phyloP scores from a whole-genome alignment of 1,284 basidiomycete genomes.

The Ustilago cynodontis region DNA sequence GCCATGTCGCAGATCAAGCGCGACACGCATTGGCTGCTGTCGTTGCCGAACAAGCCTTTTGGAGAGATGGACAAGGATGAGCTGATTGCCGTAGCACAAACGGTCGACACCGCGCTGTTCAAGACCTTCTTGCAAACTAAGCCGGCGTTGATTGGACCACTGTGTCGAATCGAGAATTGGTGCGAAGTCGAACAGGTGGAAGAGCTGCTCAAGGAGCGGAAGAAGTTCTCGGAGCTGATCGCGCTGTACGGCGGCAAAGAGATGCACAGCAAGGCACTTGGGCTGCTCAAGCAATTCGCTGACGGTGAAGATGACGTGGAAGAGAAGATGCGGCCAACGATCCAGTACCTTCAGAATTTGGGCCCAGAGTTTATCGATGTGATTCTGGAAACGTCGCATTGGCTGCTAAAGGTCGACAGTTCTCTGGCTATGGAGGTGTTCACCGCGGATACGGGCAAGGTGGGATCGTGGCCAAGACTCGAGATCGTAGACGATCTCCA shows the following conservation, averaged over 20 bases:
- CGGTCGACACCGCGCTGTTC: slow-evolving; percentile 95
- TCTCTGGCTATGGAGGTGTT: slow-evolving; percentile 90
- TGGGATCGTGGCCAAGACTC: slow-evolving; percentile 75
- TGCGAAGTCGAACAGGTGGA: slow-evolving; percentile 96
- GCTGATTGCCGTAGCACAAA: slow-evolving; percentile 79
- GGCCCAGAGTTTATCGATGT: slow-evolving; percentile 70
- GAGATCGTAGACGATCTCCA: slow-evolving; percentile 75
- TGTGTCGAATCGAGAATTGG: slow-evolving; percentile 95
- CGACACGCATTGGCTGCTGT: slow-evolving; percentile 55
- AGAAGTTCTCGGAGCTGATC: slow-evolving; percentile 91
- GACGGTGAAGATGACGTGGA: slow-evolving; percentile 80
- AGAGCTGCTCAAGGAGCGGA: slow-evolving; percentile 82
- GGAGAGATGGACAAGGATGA: slow-evolving; percentile 53
- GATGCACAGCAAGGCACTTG: slow-evolving; percentile 90
- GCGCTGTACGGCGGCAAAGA: slow-evolving; percentile 93
- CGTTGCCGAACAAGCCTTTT: slow-evolving; percentile 55
- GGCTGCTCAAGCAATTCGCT: slow-evolving; percentile 78
- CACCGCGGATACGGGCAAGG: slow-evolving; percentile 82
- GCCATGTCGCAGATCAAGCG: slow-evolving; percentile 57
- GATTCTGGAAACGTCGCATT: slow-evolving; percentile 75
- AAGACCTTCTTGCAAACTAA: slow-evolving; percentile 89
- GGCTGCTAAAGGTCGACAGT: slow-evolving; percentile 83
- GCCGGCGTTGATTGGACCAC: slow-evolving; percentile 84
- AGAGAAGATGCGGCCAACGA: slow-evolving; percentile 84
- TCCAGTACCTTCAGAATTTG: slow-evolving; percentile 90